These are phyloP conservation scores for Penicillium psychrofluorescens DNA, from an alignment of 495 filamentous ascomycete genomes.

Conservation along the genomic window DNA sequence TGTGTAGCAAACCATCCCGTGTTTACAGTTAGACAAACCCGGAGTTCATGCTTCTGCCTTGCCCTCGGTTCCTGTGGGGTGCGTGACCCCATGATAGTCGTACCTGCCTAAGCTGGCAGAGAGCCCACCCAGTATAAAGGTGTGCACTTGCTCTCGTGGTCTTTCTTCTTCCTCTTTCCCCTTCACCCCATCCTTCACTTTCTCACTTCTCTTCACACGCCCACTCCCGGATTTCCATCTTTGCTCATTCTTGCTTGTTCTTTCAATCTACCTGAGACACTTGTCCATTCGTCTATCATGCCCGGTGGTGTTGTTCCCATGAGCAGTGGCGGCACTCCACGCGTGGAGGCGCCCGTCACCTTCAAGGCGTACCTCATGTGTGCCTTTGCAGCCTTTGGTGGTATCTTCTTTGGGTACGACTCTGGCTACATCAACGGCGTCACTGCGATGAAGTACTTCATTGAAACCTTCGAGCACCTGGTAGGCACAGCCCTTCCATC, in stretches of 20 bases:
- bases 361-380: conserved; percentile 56
- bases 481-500: conserved; percentile 9
- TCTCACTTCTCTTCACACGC: conserved; percentile 1
- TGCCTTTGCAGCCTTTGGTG: conserved; percentile 52
- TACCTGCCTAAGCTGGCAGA: too few species aligned
- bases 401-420: conserved; percentile 51
- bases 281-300: too few species aligned
- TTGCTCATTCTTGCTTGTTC: neutral
- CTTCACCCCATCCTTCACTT: conserved; percentile 1
- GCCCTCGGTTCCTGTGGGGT: too few species aligned
- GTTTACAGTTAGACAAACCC: too few species aligned
- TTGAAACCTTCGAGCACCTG: conserved; percentile 31
- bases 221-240: neutral
- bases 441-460: conserved; percentile 46
- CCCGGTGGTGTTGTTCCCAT: conserved; percentile 6
- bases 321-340: conserved; percentile 30
- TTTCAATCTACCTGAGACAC: neutral
- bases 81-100: too few species aligned
- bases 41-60: too few species aligned
- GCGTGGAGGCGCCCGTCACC: conserved; percentile 57
- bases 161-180: conserved; percentile 1
- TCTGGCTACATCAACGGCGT: conserved; percentile 52
- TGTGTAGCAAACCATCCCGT: too few species aligned
- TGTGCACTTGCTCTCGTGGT: neutral
- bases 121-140: too few species aligned